phyloP scores from a whole-genome alignment of 2,329 filamentous ascomycete genomes.

The Phaeomoniella chlamydospora region DNA sequence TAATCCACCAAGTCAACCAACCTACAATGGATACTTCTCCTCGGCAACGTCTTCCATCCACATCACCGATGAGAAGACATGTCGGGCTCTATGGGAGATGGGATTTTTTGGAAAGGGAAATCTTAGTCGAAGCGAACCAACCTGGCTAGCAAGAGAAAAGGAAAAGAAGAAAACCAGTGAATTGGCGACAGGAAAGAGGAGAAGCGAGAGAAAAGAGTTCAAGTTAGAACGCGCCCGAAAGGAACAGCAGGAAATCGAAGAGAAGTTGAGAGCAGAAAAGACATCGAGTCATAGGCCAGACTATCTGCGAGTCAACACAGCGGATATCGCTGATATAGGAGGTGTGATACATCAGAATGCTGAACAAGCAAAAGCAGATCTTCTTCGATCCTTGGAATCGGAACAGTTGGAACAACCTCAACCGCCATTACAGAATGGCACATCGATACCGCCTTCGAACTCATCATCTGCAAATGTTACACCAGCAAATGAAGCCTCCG shows the following conservation, averaged over 20 bases:
- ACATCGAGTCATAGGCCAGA: slow-evolving; percentile 5
- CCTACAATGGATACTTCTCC: slow-evolving; percentile 69
- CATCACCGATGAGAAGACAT: slow-evolving; percentile 59
- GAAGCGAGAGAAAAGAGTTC: slow-evolving; percentile 66
- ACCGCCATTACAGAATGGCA: slow-evolving; percentile 5
- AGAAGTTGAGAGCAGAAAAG: slow-evolving; percentile 45
- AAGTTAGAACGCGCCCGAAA: slow-evolving; percentile 87
- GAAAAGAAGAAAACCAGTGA: slow-evolving; percentile 68
- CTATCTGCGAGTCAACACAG: not conserved
- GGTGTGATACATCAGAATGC: slow-evolving; percentile 1
- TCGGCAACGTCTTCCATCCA: slow-evolving; percentile 68
- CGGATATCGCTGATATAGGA: slow-evolving; percentile 1
- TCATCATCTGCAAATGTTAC: slow-evolving; percentile 11
- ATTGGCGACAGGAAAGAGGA: slow-evolving; percentile 59
- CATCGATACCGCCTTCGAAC: slow-evolving; percentile 12
- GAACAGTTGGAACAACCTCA: not conserved
- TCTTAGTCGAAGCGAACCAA: slow-evolving; percentile 86
- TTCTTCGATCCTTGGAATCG: not conserved
- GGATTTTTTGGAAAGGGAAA: slow-evolving; percentile 95
- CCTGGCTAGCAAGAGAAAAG: slow-evolving; percentile 76
- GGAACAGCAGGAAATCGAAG: slow-evolving; percentile 71
- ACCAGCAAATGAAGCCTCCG: slow-evolving; percentile 6
- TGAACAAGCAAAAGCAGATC: slow-evolving; percentile 6
- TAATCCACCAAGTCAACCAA: slow-evolving; percentile 42
- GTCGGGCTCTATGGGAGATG: slow-evolving; percentile 82